These are phyloP conservation scores for Plasmodium ovale DNA, from an alignment of 169 alveolate genomes.

Conservation along the genomic window DNA sequence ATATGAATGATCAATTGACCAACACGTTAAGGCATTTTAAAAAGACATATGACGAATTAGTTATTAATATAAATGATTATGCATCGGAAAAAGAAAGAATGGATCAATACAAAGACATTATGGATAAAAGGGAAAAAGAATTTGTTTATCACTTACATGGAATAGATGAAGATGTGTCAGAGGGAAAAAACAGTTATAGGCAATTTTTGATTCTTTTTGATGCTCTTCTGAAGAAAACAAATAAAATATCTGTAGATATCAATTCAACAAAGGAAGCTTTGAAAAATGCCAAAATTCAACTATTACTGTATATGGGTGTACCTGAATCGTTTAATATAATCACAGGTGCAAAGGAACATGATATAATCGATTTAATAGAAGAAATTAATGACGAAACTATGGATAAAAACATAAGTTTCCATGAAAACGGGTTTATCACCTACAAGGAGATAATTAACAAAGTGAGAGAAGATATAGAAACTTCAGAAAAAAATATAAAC, in stretches of 20 bases:
- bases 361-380: background rate
- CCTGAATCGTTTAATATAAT: constrained; percentile 1
- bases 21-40: constrained; percentile 3
- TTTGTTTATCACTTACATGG: constrained; percentile 2
- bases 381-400: constrained; percentile 4
- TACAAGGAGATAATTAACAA: constrained; percentile 3
- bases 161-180: constrained; percentile 19
- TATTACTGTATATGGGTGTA: background rate
- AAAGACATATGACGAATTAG: constrained; percentile 4
- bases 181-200: constrained; percentile 6
- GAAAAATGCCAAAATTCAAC: background rate
- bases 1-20: constrained; percentile 4
- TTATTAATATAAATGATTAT: background rate
- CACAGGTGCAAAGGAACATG: background rate
- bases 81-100: background rate
- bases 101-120: constrained; percentile 1
- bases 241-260: constrained; percentile 2
- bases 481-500: constrained; percentile 5
- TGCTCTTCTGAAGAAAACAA: constrained; percentile 9
- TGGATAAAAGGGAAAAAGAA: background rate
- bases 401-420: background rate
- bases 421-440: background rate
- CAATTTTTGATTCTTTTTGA: background rate
- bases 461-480: constrained; percentile 15
- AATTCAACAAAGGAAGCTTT: constrained; percentile 7